Conservation (phyloP, 2,329 filamentous ascomycete genomes). For the Neofusicoccum ribis region DNA sequence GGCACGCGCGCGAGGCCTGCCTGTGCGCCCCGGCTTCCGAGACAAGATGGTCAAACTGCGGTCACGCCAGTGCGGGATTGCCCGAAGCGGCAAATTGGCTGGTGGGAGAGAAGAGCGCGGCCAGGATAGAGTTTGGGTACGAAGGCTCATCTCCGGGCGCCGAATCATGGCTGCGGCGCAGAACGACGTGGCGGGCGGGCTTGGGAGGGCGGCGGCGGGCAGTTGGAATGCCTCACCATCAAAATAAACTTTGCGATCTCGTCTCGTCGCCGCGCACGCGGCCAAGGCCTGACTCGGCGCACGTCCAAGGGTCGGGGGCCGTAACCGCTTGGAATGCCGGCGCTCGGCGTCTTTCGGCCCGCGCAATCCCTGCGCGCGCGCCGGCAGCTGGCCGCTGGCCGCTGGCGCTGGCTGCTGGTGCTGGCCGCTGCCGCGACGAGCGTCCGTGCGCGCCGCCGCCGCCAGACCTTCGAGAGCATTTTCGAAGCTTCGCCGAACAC, state of each 20-base stretch:
- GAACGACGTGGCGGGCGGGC: not conserved
- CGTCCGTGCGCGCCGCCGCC: not conserved
- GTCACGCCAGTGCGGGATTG: not conserved
- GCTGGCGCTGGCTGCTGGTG: too few species aligned
- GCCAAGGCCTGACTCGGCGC: slow-evolving; percentile 2
- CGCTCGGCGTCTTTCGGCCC: slow-evolving; percentile 11
- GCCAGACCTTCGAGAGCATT: slow-evolving; percentile 4
- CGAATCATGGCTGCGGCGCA: not conserved
- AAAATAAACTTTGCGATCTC: slow-evolving; percentile 10
- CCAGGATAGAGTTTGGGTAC: not conserved
- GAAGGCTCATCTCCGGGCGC: slow-evolving; percentile 7
- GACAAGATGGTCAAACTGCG: not conserved
- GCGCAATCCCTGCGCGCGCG: not conserved
- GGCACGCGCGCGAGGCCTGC: too few species aligned
- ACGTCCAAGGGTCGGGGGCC: not conserved
- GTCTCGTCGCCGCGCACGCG: not conserved
- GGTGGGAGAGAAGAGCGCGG: not conserved
- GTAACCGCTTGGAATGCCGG: not conserved
- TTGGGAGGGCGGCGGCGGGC: not conserved
- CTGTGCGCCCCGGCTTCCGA: not conserved
- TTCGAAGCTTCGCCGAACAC: slow-evolving; percentile 9
- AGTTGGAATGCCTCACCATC: slow-evolving; percentile 11
- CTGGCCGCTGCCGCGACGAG: not conserved
- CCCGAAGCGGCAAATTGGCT: not conserved
- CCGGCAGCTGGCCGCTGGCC: not conserved